phyloP scores from a whole-genome alignment of 2,329 filamentous ascomycete genomes.

The Botrytis medusae region DNA sequence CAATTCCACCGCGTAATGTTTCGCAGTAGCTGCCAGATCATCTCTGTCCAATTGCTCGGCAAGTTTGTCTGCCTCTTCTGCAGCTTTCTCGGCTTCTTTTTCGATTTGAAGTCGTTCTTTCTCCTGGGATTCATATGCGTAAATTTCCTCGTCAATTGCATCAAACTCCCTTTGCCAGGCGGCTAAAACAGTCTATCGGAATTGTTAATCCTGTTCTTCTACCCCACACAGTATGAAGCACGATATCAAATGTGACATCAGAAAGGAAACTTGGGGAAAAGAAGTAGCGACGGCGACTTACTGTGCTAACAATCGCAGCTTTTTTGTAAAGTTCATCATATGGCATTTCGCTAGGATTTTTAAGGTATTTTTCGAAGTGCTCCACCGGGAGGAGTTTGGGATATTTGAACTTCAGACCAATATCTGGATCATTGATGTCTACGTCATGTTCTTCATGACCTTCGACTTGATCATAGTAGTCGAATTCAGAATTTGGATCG shows the following conservation, averaged over 20 bases:
- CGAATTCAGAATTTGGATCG: slow-evolving; percentile 27
- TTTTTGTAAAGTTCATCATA: slow-evolving; percentile 35
- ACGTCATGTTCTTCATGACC: slow-evolving; percentile 23
- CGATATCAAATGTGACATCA: not conserved
- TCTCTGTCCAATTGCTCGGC: slow-evolving; percentile 25
- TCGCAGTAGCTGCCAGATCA: slow-evolving; percentile 13
- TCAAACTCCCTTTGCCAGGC: slow-evolving; percentile 36
- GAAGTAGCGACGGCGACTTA: not conserved
- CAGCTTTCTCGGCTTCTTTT: slow-evolving; percentile 28
- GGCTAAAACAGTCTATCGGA: slow-evolving; percentile 25
- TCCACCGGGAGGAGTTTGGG: slow-evolving; percentile 32
- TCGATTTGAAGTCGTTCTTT: slow-evolving; percentile 26
- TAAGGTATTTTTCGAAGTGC: slow-evolving; percentile 34
- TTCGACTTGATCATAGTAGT: slow-evolving; percentile 33
- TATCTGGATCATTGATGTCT: slow-evolving; percentile 19
- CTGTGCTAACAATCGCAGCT: slow-evolving; percentile 25
- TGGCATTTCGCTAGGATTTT: slow-evolving; percentile 30
- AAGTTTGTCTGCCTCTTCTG: slow-evolving; percentile 26
- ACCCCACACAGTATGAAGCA: not conserved
- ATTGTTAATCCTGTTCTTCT: not conserved
- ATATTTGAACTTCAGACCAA: slow-evolving; percentile 26
- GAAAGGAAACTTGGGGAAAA: not conserved
- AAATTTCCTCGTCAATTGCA: slow-evolving; percentile 32
- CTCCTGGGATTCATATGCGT: slow-evolving; percentile 30
- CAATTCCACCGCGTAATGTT: slow-evolving; percentile 17